phyloP scores from a whole-genome alignment of 768 basidiomycete species.

The Tulasnella sp. region DNA sequence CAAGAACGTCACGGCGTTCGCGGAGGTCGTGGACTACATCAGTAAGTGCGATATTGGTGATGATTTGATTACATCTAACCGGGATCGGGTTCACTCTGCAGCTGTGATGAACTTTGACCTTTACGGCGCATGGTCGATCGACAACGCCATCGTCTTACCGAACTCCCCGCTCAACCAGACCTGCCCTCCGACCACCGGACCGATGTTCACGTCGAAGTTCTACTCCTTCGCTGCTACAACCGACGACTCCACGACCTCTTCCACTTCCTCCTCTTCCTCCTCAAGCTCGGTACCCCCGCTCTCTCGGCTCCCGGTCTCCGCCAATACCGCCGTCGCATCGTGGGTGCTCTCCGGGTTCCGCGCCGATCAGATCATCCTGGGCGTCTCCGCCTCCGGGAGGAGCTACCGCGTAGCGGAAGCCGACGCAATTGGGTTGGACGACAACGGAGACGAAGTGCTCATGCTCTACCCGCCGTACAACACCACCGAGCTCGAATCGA shows the following conservation, averaged over 20 bases:
- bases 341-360: constrained; percentile 11
- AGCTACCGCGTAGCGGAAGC: not conserved
- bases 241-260: not conserved
- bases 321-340: constrained; percentile 7
- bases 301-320: not conserved
- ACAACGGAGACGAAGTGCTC: not conserved
- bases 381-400: constrained; percentile 5
- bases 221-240: not conserved
- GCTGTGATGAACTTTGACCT: constrained; percentile 11
- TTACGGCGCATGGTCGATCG: not conserved
- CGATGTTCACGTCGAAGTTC: not conserved
- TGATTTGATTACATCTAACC: too few relatives aligned
- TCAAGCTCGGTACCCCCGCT: not conserved
- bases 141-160: not conserved
- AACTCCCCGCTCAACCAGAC: constrained; percentile 9
- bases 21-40: constrained; percentile 6
- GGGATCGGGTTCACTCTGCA: not conserved
- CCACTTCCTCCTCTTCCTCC: not conserved
- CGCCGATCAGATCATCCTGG: constrained; percentile 6
- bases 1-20: constrained; percentile 11
- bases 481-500: not conserved
- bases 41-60: not conserved
- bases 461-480: not conserved
- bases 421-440: not conserved
- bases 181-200: not conserved